Base-by-base conservation (phyloP, 495 filamentous ascomycete species). In the Tetracladium marchalianum region DNA sequence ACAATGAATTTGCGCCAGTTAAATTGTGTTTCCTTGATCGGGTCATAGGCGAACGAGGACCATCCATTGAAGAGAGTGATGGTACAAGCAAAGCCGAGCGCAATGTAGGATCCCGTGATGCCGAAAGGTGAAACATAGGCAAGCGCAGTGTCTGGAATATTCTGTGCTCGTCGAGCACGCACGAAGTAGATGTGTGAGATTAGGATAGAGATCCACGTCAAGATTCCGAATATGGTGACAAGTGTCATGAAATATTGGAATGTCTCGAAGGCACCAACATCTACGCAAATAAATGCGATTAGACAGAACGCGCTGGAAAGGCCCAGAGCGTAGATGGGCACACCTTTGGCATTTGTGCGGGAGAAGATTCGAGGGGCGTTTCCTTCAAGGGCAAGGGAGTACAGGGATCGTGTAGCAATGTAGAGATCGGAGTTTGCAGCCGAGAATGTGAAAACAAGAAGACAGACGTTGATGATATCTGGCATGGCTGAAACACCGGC, bases 221-320 rank as follows among this genome's bases (percentile, higher is more conserved):
- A 58, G 7, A 88, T 70, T 37, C 85, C 85, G 57, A 87, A 85
- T 54, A 90, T 84, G 31, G 82, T 85, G 31, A 81, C 81, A 27
- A 95, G 70, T 58, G 90, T 87, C 50, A 92, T 82, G 49, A 95
- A 92, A 71, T 90, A 92, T 17, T 66, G 71, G 62, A 94, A 94
- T 2, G 94, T 84, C 0, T 62, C 69, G 44, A 71, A 71, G 0
- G 84, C 78, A 53, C 77, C 76, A 51, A 71, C 77, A 43, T 73
- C 71, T 0, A 87, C 82, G 60, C 87, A 90, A 70, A 94, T 76
- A 66, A 80, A 90, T 7, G 84, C 86, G 6, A 93, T 71, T 1
- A 82, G 69, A 18, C 73, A 74, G 57, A 93, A 78, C 0, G 70
- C 4, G 2, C 82, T 66, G 10, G 77, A 81, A 0, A 80, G 54